Percentiles rank a stretch among this genome's conserved stretches.
Evolutionary conservation across 129 eudicot genomes (phyloP).

Genomic region (Arctium minus): DNA sequence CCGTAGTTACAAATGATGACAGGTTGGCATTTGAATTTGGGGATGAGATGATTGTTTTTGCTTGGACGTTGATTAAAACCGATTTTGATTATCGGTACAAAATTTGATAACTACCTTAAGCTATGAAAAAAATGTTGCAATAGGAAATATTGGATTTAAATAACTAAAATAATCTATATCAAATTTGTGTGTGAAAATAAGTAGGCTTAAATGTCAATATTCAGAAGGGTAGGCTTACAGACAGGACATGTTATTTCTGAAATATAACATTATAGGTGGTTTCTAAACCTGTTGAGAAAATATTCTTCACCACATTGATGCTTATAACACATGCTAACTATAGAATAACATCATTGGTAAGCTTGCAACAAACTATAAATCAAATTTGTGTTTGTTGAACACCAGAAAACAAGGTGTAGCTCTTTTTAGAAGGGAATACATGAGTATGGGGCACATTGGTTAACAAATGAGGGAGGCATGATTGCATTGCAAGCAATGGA

Average conservation of each 20-base stretch:
- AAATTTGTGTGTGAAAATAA: neutral
- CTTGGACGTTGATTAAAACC: neutral
- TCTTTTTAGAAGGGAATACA: neutral
- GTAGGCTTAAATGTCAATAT: neutral
- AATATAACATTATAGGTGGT: neutral
- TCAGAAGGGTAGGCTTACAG: neutral
- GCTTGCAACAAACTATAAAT: neutral
- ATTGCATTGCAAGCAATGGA: neutral
- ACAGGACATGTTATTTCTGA: neutral
- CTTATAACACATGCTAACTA: neutral
- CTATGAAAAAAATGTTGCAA: neutral
- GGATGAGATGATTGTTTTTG: conserved; percentile 2
- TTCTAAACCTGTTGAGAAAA: neutral
- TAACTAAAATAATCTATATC: neutral
- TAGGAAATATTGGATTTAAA: neutral
- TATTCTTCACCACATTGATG: neutral
- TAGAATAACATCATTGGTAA: neutral
- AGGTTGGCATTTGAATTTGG: neutral
- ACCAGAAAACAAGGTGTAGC: neutral
- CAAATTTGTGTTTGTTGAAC: neutral
- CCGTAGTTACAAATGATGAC: neutral
- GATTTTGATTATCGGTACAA: neutral
- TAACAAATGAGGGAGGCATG: neutral
- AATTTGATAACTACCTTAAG: neutral
- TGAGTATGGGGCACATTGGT: neutral